Evolutionary conservation across 352 stramenopile genomes (phyloP).

Genomic region (Globisporangium splendens): DNA sequence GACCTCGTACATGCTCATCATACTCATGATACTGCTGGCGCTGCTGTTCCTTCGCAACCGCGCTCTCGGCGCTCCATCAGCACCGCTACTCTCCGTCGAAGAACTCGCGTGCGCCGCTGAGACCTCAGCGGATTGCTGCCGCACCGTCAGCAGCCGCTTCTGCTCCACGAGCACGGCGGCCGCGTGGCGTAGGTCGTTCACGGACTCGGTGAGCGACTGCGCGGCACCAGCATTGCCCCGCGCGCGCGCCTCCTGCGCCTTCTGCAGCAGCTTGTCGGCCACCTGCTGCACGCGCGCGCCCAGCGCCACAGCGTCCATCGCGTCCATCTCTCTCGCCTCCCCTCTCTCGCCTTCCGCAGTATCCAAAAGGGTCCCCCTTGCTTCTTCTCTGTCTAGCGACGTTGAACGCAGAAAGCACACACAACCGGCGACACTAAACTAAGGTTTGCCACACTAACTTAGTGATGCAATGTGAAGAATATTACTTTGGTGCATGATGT

Average conservation of each 20-base stretch:
- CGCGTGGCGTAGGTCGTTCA: constrained; percentile 50
- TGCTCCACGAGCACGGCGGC: constrained; percentile 55
- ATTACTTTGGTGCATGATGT: too few relatives aligned
- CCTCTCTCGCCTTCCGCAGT: not conserved
- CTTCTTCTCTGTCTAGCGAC: not conserved
- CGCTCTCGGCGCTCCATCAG: constrained; percentile 13
- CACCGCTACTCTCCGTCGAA: constrained; percentile 4
- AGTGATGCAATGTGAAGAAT: too few relatives aligned
- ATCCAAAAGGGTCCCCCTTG: too few relatives aligned
- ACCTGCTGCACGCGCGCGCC: constrained; percentile 65
- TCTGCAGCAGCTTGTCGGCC: constrained; percentile 70
- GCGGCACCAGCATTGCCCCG: constrained; percentile 52
- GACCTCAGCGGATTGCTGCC: not conserved
- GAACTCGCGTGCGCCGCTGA: not conserved
- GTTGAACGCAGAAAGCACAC: not conserved
- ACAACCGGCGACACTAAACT: too few relatives aligned
- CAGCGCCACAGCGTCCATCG: constrained; percentile 42
- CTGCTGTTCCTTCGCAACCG: constrained; percentile 16
- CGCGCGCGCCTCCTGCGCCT: constrained; percentile 57
- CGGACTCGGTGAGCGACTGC: constrained; percentile 41
- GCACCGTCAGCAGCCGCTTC: constrained; percentile 33
- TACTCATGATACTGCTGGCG: constrained; percentile 15
- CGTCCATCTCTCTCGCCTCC: constrained; percentile 7
- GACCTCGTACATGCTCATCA: constrained; percentile 16
- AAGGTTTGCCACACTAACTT: too few relatives aligned